Conservation (phyloP, 1,284 basidiomycete genomes). For the Ceratobasidium sp. region DNA sequence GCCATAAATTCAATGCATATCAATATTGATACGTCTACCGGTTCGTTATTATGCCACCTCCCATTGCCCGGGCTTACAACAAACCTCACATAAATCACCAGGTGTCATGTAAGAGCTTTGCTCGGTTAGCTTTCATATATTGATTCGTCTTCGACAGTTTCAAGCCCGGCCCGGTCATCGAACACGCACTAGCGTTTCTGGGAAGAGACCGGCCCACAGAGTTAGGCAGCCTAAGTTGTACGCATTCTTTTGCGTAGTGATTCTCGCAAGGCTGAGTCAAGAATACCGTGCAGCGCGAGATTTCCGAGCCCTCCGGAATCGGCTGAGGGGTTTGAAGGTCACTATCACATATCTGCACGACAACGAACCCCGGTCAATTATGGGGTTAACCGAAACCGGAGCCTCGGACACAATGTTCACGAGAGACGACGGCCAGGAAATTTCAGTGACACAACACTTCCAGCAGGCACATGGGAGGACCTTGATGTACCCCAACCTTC, state of each 20-base stretch:
- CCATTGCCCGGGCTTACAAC: not conserved
- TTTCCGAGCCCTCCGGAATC: constrained; percentile 58
- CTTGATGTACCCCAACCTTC: constrained; percentile 30
- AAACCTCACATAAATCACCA: not conserved
- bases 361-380: constrained; percentile 57
- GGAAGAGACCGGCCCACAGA: constrained; percentile 48
- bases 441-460: constrained; percentile 45
- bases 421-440: constrained; percentile 47
- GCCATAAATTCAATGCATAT: constrained; percentile 75
- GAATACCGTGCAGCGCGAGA: constrained; percentile 61
- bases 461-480: constrained; percentile 21
- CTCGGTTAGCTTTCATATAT: not conserved
- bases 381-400: constrained; percentile 65
- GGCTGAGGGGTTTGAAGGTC: constrained; percentile 11
- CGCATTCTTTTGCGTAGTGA: not conserved
- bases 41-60: constrained; percentile 54
- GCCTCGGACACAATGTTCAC: constrained; percentile 66
- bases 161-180: constrained; percentile 63
- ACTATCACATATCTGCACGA: constrained; percentile 22
- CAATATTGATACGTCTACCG: constrained; percentile 83
- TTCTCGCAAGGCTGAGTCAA: not conserved
- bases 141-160: constrained; percentile 57
- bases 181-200: constrained; percentile 70
- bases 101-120: constrained; percentile 27
- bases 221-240: constrained; percentile 11